Conservation (phyloP, 2,329 filamentous ascomycete species). For the Penicillium verrucosum region DNA sequence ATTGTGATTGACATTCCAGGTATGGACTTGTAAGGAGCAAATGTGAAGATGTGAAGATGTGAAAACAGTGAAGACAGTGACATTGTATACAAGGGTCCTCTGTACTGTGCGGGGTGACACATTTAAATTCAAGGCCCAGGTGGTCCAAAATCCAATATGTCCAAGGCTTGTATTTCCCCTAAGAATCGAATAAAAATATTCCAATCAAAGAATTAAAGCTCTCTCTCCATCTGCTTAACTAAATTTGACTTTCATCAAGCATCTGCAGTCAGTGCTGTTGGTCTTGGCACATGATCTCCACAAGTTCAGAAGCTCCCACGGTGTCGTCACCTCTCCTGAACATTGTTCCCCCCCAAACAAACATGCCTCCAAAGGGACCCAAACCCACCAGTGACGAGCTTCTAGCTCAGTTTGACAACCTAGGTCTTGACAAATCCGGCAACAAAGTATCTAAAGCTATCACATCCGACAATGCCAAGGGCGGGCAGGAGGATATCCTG, state of each 20-base stretch:
- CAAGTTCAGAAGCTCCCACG: conserved; percentile 20
- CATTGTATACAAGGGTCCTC: background rate
- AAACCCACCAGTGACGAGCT: conserved; percentile 50
- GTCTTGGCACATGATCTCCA: conserved; percentile 26
- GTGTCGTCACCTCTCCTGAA: conserved; percentile 28
- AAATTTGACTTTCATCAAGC: background rate
- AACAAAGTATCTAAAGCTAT: conserved; percentile 32
- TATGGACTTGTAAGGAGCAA: background rate
- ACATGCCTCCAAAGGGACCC: conserved; percentile 37
- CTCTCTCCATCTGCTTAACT: background rate
- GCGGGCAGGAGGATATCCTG: conserved; percentile 68
- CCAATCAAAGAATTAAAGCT: background rate
- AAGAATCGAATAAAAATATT: background rate
- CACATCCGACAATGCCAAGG: conserved; percentile 23
- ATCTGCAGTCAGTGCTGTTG: conserved; percentile 3
- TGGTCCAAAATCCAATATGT: background rate
- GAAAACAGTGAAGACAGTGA: background rate
- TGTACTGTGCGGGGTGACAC: background rate
- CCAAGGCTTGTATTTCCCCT: background rate
- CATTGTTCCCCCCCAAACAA: conserved; percentile 7
- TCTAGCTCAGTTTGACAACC: conserved; percentile 49
- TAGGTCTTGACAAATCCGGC: conserved; percentile 38
- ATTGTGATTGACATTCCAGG: background rate
- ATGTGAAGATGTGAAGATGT: background rate
- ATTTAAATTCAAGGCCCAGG: background rate